These are phyloP conservation scores for Coemansia sp. DNA, from an alignment of 192 early-diverging fungal species.

Conservation along the genomic window DNA sequence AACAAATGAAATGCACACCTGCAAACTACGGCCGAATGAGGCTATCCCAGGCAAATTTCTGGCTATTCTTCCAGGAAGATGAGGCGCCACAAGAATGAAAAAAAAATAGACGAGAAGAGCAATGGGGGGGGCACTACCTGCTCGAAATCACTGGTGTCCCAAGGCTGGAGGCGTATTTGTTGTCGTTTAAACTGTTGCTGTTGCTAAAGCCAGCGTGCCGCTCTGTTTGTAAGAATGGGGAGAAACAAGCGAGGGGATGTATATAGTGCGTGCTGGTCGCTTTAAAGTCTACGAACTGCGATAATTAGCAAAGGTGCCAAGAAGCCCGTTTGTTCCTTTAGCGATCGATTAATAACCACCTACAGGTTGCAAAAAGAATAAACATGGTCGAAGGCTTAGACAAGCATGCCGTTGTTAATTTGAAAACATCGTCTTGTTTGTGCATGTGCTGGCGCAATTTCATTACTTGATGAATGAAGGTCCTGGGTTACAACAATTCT, in stretches of 20 bases:
- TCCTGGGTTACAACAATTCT: slow-evolving; percentile 38
- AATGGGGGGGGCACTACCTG: neutral
- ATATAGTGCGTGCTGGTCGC: slow-evolving; percentile 1
- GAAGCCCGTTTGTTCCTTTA: neutral
- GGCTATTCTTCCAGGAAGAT: slow-evolving; percentile 9
- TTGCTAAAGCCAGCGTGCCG: neutral
- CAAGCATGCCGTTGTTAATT: slow-evolving; percentile 30
- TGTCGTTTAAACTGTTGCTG: neutral
- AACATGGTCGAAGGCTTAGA: slow-evolving; percentile 34
- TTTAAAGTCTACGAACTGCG: neutral
- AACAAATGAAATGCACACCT: slow-evolving; percentile 4
- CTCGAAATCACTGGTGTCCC: neutral
- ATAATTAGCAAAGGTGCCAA: slow-evolving; percentile 11
- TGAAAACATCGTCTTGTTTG: slow-evolving; percentile 13
- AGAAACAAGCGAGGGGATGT: slow-evolving; percentile 1
- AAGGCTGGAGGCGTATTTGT: neutral
- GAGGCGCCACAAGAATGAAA: slow-evolving; percentile 7
- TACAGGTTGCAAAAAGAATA: slow-evolving; percentile 18
- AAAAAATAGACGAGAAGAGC: neutral
- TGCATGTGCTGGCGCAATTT: slow-evolving; percentile 27
- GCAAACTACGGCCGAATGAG: slow-evolving; percentile 6
- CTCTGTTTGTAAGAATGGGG: neutral
- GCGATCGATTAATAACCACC: slow-evolving; percentile 43
- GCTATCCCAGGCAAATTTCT: slow-evolving; percentile 1
- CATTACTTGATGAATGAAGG: slow-evolving; percentile 51